Conservation (phyloP, 2,329 filamentous ascomycete genomes). For the Metarhizium guizhouense region DNA sequence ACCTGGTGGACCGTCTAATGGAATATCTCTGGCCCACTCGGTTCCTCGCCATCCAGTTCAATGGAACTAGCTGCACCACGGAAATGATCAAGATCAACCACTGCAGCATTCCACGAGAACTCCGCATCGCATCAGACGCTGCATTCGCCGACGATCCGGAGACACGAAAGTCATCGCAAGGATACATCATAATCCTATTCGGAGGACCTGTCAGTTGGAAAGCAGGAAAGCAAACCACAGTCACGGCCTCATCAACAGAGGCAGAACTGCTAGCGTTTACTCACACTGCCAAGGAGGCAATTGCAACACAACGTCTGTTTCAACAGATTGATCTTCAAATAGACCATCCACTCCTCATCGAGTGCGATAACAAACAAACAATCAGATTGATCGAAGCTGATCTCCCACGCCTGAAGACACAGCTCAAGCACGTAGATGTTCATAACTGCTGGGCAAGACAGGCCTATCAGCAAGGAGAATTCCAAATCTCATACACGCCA, state of each 20-base stretch:
- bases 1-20: not conserved
- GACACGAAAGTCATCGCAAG: too few species aligned
- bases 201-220: too few species aligned
- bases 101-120: not conserved
- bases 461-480: not conserved
- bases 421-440: conserved; percentile 3
- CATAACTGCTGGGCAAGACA: conserved; percentile 4
- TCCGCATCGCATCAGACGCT: not conserved
- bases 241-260: too few species aligned
- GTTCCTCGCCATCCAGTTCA: not conserved
- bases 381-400: not conserved
- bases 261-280: too few species aligned
- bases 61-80: not conserved
- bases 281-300: too few species aligned
- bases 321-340: too few species aligned
- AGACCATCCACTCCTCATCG: too few species aligned
- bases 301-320: too few species aligned
- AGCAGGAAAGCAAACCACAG: too few species aligned
- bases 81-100: not conserved
- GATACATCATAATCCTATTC: too few species aligned
- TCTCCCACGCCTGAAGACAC: not conserved
- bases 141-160: not conserved
- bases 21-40: not conserved
- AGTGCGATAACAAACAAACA: not conserved
- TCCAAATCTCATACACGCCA: conserved; percentile 4